Conservation (phyloP, 805 yeast genomes). For the Lipomyces yamanashiensis region DNA sequence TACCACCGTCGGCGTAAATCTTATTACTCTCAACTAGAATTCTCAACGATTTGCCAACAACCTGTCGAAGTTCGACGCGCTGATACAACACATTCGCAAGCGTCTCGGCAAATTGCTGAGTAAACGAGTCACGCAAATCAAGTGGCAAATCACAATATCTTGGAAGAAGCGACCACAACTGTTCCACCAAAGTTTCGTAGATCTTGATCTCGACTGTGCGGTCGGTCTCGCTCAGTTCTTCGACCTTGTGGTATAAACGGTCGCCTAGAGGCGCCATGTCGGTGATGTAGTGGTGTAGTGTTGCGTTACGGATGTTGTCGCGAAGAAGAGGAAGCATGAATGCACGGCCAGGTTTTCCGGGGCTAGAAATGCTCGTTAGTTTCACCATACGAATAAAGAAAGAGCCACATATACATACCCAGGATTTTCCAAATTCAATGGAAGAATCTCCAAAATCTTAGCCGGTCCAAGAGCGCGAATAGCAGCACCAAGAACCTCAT, state of each 20-base stretch:
- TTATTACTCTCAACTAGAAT: constrained; percentile 74
- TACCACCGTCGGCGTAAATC: constrained; percentile 64
- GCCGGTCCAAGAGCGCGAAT: constrained; percentile 86
- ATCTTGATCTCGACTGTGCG: constrained; percentile 75
- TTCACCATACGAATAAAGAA: not conserved
- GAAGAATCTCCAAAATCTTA: constrained; percentile 70
- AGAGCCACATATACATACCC: constrained; percentile 34
- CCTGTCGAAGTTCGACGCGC: constrained; percentile 72
- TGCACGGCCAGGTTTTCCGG: constrained; percentile 78
- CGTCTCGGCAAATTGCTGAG: constrained; percentile 75
- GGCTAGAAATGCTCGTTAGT: constrained; percentile 9
- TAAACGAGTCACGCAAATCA: constrained; percentile 68
- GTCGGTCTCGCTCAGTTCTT: constrained; percentile 42
- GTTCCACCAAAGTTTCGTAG: constrained; percentile 83
- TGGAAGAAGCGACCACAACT: constrained; percentile 89
- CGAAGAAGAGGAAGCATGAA: constrained; percentile 92
- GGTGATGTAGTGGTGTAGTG: constrained; percentile 63
- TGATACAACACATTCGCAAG: constrained; percentile 77
- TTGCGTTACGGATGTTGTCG: constrained; percentile 78
- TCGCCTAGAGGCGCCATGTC: constrained; percentile 68
- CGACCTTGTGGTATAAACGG: constrained; percentile 40
- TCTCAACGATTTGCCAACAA: constrained; percentile 82
- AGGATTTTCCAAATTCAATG: constrained; percentile 73
- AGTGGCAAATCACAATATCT: constrained; percentile 84
- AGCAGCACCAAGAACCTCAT: constrained; percentile 77